These are phyloP conservation scores for Paecilomyces fulvus DNA, from an alignment of 2,329 filamentous ascomycete species.

Conservation along the genomic window DNA sequence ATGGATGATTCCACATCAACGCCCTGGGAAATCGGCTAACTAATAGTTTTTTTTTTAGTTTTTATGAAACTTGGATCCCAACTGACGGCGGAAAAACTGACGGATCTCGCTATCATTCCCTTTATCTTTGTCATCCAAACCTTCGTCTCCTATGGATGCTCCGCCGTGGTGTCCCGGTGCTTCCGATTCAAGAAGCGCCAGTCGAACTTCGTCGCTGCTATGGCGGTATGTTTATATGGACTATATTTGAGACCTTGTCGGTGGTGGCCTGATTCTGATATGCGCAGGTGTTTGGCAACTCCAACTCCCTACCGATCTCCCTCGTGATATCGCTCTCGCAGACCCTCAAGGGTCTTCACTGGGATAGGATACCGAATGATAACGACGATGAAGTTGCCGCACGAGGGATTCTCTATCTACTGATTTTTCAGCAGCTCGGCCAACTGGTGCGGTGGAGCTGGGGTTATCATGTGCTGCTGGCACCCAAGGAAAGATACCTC, in stretches of 20 bases:
- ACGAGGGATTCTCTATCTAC: slow-evolving; percentile 84
- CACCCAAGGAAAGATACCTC: slow-evolving; percentile 58
- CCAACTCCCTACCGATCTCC: slow-evolving; percentile 94
- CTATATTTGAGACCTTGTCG: background rate
- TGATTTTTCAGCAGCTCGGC: slow-evolving; percentile 96
- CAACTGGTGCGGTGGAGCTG: slow-evolving; percentile 96
- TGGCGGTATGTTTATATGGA: slow-evolving; percentile 55
- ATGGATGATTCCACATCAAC: slow-evolving; percentile 29
- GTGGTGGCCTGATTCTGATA: background rate
- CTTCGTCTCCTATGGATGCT: slow-evolving; percentile 71
- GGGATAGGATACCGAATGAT: slow-evolving; percentile 82
- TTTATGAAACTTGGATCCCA: slow-evolving; percentile 96
- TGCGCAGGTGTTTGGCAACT: slow-evolving; percentile 79
- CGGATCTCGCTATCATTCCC: slow-evolving; percentile 89
- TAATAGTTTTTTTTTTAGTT: slow-evolving; percentile 45
- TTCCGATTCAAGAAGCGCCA: slow-evolving; percentile 79
- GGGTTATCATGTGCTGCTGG: slow-evolving; percentile 93
- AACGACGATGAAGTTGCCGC: slow-evolving; percentile 93
- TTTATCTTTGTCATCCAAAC: slow-evolving; percentile 87
- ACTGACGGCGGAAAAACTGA: slow-evolving; percentile 80
- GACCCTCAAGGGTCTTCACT: slow-evolving; percentile 84
- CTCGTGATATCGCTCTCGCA: slow-evolving; percentile 89
- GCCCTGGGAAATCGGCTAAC: slow-evolving; percentile 4
- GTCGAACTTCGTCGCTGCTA: slow-evolving; percentile 90
- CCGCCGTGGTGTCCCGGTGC: slow-evolving; percentile 59